Evolutionary conservation across 1,284 basidiomycete genomes (phyloP).

Genomic region (Ustilago xerochloae): DNA sequence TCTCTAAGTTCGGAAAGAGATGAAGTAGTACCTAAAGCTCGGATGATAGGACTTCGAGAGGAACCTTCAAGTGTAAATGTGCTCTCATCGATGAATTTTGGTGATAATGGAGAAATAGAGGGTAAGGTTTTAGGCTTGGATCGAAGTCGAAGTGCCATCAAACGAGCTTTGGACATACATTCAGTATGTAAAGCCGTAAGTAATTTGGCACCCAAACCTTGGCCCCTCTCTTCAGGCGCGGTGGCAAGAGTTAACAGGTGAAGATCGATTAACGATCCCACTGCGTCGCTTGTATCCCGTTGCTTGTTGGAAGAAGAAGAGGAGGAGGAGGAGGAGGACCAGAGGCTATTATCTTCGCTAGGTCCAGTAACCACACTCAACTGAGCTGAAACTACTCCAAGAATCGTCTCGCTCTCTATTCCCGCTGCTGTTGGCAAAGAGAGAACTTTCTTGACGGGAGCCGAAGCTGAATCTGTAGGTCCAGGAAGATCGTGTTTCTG

Average conservation of each 20-base stretch:
- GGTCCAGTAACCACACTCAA: slow-evolving; percentile 21
- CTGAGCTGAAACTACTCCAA: slow-evolving; percentile 56
- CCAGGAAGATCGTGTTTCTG: slow-evolving; percentile 43
- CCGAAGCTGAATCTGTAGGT: slow-evolving; percentile 42
- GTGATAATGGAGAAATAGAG: slow-evolving; percentile 3
- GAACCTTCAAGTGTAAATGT: neutral
- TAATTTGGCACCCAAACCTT: slow-evolving; percentile 56
- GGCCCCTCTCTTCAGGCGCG: slow-evolving; percentile 48
- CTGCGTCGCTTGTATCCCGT: slow-evolving; percentile 11
- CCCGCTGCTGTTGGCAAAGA: slow-evolving; percentile 39
- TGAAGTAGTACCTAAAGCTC: neutral
- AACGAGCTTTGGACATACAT: slow-evolving; percentile 28
- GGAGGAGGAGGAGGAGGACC: no score
- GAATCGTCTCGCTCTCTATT: slow-evolving; percentile 50
- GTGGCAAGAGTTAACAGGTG: slow-evolving; percentile 59
- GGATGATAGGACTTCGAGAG: neutral
- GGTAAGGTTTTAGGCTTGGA: neutral
- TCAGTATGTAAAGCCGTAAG: slow-evolving; percentile 47
- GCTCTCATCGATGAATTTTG: slow-evolving; percentile 25
- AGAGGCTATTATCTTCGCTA: slow-evolving; percentile 14
- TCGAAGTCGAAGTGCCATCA: slow-evolving; percentile 26
- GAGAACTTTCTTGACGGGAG: slow-evolving; percentile 52
- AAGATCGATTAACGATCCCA: slow-evolving; percentile 29
- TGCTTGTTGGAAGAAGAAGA: slow-evolving; percentile 6
- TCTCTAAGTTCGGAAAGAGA: neutral